Evolutionary conservation across 2,329 filamentous ascomycete genomes (phyloP), one percentile per base, ranked within the genome.

Genomic region (Sarocladium strictum): DNA sequence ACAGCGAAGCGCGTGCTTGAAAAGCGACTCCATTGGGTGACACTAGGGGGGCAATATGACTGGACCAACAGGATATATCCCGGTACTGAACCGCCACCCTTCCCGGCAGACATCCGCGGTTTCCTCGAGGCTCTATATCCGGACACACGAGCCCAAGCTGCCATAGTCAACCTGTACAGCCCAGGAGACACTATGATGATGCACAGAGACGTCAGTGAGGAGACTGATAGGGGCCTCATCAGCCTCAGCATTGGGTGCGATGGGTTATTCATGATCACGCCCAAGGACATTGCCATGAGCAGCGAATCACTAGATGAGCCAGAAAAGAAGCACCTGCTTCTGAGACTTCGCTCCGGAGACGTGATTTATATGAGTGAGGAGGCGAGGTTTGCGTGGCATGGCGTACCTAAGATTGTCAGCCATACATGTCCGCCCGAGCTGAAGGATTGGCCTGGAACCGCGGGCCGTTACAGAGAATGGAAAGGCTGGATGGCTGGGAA

Each of bases 11-110:
- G 86, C 63, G 82, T 93, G 27, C 76, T 97, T 41, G 81, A 85
- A 55, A 87, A 86, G 58, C 92, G 89, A 58, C 79, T 97, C 23
- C 90, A 93, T 61, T 99, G 94, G 94, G 82, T 95, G 40, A 97
- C 93, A 0, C 80, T 99, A 2, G 94, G 94, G 51, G 93, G 91
- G 0, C 94, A 97, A 68, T 97, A 97, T 69, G 89, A 97, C 72
- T 97, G 93, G 94, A 95, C 91, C 0, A 81, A 83, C 55, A 92
- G 96, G 60, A 73, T 82, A 12, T 97, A 97, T 65, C 91, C 92
- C 0, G 67, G 75, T 10, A 35, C 24, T 14, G 53, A 45, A 17
- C 85, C 88, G 1, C 90, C 90, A 0, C 63, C 72, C 0, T 97
- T 97, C 62, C 92, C 93, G 0, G 38, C 67, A 1, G 90, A 96